Conservation (phyloP, 176 grass and related monocot species). For the Hordeum marinum region DNA sequence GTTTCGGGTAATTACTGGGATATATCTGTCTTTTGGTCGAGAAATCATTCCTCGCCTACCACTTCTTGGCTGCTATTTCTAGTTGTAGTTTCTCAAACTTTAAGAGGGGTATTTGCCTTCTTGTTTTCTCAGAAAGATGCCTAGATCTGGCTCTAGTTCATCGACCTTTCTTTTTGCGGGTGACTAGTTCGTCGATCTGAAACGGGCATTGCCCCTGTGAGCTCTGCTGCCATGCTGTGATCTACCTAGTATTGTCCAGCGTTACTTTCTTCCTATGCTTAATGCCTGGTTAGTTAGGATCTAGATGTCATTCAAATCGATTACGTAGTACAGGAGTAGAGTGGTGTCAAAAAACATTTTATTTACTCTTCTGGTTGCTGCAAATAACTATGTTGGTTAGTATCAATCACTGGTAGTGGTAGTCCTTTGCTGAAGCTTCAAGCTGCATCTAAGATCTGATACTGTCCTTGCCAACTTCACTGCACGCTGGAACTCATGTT, state of each 20-base stretch:
- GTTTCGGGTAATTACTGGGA: too few relatives aligned
- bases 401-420: not conserved
- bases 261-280: not conserved
- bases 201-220: not conserved
- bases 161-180: too few relatives aligned
- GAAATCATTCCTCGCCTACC: not conserved
- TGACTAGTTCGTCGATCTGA: not conserved
- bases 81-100: not conserved
- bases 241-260: not conserved
- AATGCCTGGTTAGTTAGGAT: not conserved
- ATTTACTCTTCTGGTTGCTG: not conserved
- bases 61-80: not conserved
- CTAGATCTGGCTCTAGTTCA: conserved; percentile 6
- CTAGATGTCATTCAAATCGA: not conserved
- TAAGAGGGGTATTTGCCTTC: not conserved
- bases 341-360: not conserved
- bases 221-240: not conserved
- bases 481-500: conserved; percentile 16
- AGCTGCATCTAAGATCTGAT: conserved; percentile 27
- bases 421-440: conserved; percentile 28
- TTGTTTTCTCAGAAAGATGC: not conserved
- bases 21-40: not conserved
- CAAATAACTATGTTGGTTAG: conserved; percentile 22
- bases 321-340: not conserved
- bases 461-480: conserved; percentile 13